Conservation (phyloP, 2,329 filamentous ascomycete genomes). For the Mycosphaerella arachidis region DNA sequence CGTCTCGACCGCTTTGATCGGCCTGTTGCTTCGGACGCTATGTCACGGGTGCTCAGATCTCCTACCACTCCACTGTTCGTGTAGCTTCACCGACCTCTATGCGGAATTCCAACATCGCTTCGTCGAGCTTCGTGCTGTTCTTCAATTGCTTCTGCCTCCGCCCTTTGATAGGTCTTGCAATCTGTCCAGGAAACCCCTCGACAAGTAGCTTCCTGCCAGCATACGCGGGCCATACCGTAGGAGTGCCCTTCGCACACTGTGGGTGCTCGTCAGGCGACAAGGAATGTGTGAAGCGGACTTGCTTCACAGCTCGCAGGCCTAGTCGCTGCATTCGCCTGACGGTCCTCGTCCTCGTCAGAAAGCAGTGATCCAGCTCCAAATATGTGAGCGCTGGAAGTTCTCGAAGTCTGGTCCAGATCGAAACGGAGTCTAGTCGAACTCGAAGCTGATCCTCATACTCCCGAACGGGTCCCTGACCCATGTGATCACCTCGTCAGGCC, state of each 20-base stretch:
- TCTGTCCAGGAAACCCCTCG: conserved; percentile 11
- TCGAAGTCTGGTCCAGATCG: conserved; percentile 6
- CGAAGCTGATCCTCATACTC: neutral
- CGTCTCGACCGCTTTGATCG: too few relatives aligned
- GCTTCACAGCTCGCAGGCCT: conserved; percentile 1
- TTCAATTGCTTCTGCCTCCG: conserved; percentile 4
- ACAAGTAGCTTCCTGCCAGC: conserved; percentile 1
- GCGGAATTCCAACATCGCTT: neutral
- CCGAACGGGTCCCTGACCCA: neutral
- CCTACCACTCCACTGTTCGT: neutral
- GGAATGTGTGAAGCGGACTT: neutral
- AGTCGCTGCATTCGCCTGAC: conserved; percentile 4
- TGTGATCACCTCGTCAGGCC: neutral
- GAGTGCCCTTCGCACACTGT: conserved; percentile 1
- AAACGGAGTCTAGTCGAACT: neutral
- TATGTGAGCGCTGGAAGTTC: conserved; percentile 7
- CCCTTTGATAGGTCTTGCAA: conserved; percentile 11
- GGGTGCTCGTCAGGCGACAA: neutral
- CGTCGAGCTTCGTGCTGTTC: neutral
- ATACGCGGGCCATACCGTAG: conserved; percentile 9
- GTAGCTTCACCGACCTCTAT: neutral
- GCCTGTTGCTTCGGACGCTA: neutral
- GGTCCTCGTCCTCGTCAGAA: conserved; percentile 1
- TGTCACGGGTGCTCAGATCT: neutral
- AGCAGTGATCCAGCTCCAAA: conserved; percentile 16